These are phyloP conservation scores for Melampsora americana DNA, from an alignment of 1,284 basidiomycete genomes.

Conservation along the genomic window DNA sequence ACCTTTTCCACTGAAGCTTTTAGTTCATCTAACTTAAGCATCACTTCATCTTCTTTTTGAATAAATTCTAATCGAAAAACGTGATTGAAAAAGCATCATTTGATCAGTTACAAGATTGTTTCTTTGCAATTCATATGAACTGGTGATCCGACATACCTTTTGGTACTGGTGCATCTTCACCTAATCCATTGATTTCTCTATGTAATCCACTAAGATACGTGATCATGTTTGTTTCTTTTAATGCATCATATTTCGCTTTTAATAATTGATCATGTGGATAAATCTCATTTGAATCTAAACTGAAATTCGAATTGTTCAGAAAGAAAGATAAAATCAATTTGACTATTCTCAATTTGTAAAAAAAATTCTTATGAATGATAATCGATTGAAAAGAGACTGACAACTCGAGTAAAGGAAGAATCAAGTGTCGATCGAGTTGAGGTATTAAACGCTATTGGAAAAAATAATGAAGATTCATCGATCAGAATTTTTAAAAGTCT, in stretches of 20 bases:
- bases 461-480: too few species aligned
- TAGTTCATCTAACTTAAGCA: slow-evolving; percentile 35
- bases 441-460: slow-evolving; percentile 59
- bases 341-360: neutral
- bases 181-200: slow-evolving; percentile 48
- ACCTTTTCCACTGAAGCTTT: slow-evolving; percentile 42
- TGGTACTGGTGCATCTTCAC: slow-evolving; percentile 34
- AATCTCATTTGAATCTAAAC: slow-evolving; percentile 70
- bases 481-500: neutral
- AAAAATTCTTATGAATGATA: neutral
- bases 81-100: neutral
- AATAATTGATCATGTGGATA: slow-evolving; percentile 74
- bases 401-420: slow-evolving; percentile 77
- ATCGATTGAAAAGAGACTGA: neutral
- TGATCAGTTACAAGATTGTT: too few species aligned
- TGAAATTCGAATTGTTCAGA: slow-evolving; percentile 54
- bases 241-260: slow-evolving; percentile 89
- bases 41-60: slow-evolving; percentile 41
- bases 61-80: slow-evolving; percentile 36
- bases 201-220: slow-evolving; percentile 62
- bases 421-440: slow-evolving; percentile 88
- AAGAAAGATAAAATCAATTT: slow-evolving; percentile 54
- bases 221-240: slow-evolving; percentile 94
- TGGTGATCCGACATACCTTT: slow-evolving; percentile 19
- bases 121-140: too few species aligned